Conservation (phyloP, 1,139 yeast genomes). For the Candida tunisiensis region DNA sequence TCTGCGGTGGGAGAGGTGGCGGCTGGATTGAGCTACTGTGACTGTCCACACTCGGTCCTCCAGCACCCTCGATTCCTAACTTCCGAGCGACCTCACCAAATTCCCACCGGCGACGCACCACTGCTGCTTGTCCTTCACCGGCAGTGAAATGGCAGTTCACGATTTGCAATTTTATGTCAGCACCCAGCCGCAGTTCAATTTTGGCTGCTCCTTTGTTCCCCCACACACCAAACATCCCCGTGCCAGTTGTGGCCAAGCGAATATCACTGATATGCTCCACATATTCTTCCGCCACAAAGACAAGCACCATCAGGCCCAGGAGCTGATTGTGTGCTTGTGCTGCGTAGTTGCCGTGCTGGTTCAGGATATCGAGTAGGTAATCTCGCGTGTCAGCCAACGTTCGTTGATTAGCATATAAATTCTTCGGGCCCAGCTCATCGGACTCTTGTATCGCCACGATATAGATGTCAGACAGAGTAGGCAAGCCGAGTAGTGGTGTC, state of each 20-base stretch:
- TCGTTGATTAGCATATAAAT: slow-evolving; percentile 26
- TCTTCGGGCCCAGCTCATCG: slow-evolving; percentile 29
- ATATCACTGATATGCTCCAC: slow-evolving; percentile 22
- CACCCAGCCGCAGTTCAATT: slow-evolving; percentile 16
- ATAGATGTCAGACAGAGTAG: slow-evolving; percentile 20
- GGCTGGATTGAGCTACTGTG: slow-evolving; percentile 1
- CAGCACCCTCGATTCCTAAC: slow-evolving; percentile 11
- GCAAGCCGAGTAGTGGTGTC: slow-evolving; percentile 10
- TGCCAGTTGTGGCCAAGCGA: slow-evolving; percentile 28
- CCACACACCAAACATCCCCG: slow-evolving; percentile 39
- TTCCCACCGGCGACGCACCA: slow-evolving; percentile 26
- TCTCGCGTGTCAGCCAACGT: slow-evolving; percentile 24
- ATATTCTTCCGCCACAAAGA: slow-evolving; percentile 19
- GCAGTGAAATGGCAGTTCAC: slow-evolving; percentile 57
- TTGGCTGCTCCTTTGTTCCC: slow-evolving; percentile 43
- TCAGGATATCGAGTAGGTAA: slow-evolving; percentile 14
- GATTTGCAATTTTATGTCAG: slow-evolving; percentile 29
- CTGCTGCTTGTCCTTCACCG: slow-evolving; percentile 37
- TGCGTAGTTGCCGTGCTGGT: slow-evolving; percentile 12
- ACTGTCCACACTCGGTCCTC: slow-evolving; percentile 2
- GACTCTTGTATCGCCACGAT: slow-evolving; percentile 35
- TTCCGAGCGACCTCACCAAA: slow-evolving; percentile 22
- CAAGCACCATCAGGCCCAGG: slow-evolving; percentile 30
- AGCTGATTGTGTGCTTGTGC: slow-evolving; percentile 27
- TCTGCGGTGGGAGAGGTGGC: slow-evolving; percentile 1